Percentiles rank a stretch among this genome's conserved stretches.
These are phyloP conservation scores for Panaeolus papilionaceus DNA, from an alignment of 768 basidiomycete species.

Conservation along the genomic window DNA sequence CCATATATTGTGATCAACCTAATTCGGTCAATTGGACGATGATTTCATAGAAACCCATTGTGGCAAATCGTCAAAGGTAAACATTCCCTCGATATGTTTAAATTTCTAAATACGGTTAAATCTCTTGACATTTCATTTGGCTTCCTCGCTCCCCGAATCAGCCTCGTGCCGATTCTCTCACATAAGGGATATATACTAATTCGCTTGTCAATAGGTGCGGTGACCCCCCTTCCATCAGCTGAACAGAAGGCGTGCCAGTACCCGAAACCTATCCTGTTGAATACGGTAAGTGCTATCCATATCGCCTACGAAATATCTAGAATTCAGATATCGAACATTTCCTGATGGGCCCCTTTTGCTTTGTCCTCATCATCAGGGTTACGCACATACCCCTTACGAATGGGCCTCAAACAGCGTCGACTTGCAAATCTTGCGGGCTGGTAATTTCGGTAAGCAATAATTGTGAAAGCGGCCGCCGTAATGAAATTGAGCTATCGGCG, in stretches of 20 bases:
- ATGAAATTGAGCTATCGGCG: not conserved
- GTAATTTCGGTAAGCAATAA: constrained; percentile 59
- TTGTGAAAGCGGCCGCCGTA: not conserved
- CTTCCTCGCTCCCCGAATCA: constrained; percentile 15
- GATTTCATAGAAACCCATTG: constrained; percentile 66
- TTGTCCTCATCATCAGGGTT: constrained; percentile 52
- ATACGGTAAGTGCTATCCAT: constrained; percentile 55
- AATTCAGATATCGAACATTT: constrained; percentile 5
- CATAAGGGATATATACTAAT: constrained; percentile 19
- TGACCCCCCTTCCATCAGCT: constrained; percentile 69
- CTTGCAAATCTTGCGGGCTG: constrained; percentile 78
- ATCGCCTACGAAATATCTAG: constrained; percentile 10
- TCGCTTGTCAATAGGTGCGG: constrained; percentile 43
- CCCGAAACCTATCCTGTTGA: constrained; percentile 81
- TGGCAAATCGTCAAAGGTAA: constrained; percentile 81
- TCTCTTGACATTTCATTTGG: constrained; percentile 13
- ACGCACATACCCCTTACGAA: constrained; percentile 68
- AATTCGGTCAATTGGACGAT: constrained; percentile 4
- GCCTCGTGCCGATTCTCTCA: constrained; percentile 16
- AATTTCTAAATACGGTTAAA: constrained; percentile 12
- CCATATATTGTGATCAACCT: not conserved
- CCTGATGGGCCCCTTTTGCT: constrained; percentile 13
- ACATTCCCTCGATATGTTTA: constrained; percentile 17
- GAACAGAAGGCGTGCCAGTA: constrained; percentile 73
- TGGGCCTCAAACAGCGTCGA: constrained; percentile 80